These are phyloP conservation scores for Litchi chinensis DNA, from an alignment of 345 rosid genomes.

Conservation along the genomic window DNA sequence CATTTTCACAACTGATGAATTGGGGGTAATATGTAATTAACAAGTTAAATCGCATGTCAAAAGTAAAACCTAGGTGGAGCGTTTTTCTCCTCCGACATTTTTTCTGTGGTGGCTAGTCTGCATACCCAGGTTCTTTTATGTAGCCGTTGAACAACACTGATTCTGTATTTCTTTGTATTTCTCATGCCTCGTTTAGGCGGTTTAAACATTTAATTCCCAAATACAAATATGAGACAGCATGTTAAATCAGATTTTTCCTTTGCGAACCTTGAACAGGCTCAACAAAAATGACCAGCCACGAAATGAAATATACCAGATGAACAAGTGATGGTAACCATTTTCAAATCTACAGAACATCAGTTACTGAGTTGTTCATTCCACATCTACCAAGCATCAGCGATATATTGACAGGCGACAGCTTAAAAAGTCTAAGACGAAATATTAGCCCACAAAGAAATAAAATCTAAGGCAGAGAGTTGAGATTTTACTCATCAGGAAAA, in stretches of 20 bases:
- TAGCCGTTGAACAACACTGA: too few species aligned
- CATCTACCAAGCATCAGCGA: background rate
- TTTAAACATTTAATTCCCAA: too few species aligned
- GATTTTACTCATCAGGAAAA: background rate
- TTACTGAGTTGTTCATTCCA: background rate
- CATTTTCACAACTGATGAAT: too few species aligned
- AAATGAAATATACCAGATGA: background rate
- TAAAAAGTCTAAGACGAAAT: background rate
- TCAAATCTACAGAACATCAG: background rate
- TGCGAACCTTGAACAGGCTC: background rate
- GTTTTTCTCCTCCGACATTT: too few species aligned
- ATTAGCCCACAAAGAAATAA: background rate
- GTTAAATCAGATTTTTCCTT: background rate
- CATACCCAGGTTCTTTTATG: too few species aligned
- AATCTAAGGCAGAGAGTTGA: background rate
- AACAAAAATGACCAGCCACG: background rate
- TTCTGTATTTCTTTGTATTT: background rate
- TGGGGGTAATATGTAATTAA: too few species aligned
- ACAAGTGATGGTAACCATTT: background rate
- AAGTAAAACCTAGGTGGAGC: too few species aligned
- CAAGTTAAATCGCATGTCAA: too few species aligned
- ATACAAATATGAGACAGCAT: too few species aligned
- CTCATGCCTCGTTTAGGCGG: background rate
- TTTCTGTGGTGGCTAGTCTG: background rate
- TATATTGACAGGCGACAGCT: background rate